Evolutionary conservation across 495 filamentous ascomycete species (phyloP), one percentile per base, ranked within the genome.

Genomic region (Penicillium waksmanii): DNA sequence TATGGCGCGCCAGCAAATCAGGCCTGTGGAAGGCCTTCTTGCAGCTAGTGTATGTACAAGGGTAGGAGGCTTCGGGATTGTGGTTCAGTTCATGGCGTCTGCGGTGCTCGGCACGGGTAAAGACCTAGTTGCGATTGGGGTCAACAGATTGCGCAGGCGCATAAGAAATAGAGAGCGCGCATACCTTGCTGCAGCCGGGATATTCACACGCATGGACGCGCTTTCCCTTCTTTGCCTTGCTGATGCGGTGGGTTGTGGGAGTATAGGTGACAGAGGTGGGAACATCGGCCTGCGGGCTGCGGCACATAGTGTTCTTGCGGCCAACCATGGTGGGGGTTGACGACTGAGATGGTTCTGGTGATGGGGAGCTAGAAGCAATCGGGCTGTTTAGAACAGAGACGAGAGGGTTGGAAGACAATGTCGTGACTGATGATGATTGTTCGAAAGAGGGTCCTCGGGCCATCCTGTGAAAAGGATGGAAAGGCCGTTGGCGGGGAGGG

Each of bases 41-140:
- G 73, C 93, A 97, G 44, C 84, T 82, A 38, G 81, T 73, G 50
- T 86, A 80, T 8, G 83, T 80, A 71, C 92, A 96, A 27, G 81
- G 80, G 64, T 83, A 88, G 11, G 84, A 78, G 33, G 90, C 87
- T 58, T 85, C 79, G 18, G 83, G 83, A 66, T 87, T 86, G 76
- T 97, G 92, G 71, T 93, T 93, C 51, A 93, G 75, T 72, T 96
- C 89, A 76, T 96, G 92, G 50, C 92, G 91, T 73, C 92, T 92
- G 53, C 35, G 66, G 40, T 97, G 93, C 68, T 97, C 93, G 31
- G 91, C 91, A 68, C 93, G 82, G 18, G 92, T 95, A 68, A 92
- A 92, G 51, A 89, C 87, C 88, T 89, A 58, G 38, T 49, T 27
- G 36, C 17, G 57, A 54, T 59, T 55, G 12, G 23, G 51, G 60